Base-by-base conservation (phyloP, 1,284 basidiomycete genomes). In the Malassezia slooffiae region DNA sequence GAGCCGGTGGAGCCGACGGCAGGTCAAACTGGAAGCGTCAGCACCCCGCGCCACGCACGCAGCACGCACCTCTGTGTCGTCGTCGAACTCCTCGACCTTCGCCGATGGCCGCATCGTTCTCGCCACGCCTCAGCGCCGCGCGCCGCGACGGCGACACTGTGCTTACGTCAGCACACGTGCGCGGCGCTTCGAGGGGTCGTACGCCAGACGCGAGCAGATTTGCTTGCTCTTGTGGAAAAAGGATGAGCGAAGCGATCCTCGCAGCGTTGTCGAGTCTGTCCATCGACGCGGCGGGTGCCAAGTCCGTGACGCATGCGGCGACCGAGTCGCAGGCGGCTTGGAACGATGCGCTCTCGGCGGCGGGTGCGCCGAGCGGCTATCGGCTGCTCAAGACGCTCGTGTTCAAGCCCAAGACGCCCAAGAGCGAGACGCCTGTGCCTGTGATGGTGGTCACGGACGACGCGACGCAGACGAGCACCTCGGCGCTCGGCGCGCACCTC, bases 341-440 rank as follows among this genome's bases (percentile, higher is more conserved):
- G 38, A 26, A 22, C 11, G 35, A 34, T 2, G 41, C 41, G 23
- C 31, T 47, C 19, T 19, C 42, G 6, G 34, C 21, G 7, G n/a
- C 33, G 2, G n/a, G 19, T 8, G 19, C 23, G 34, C 43, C 47
- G 13, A 21, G 12, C 1, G 24, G 20, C 22, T 50, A 38, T 40
- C 43, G 28, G 19, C 19, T 45, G 24, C 29, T 43, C 4, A 87
- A 88, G 72, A 83, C 81, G 26, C 78, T 88, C 57, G 82, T 87
- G 41, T 87, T 83, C 78, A 88, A 88, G 66, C 85, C 85, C 27
- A 87, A 87, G 72, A 87, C 87, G 1, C 83, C 88, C 36, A 93
- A 93, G 72, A 77, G 78, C 0, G 86, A 84, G 5, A 79, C 78
- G 20, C 80, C 86, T 1, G 77, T 85, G 43, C 89, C 88, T 6